Base-by-base conservation (phyloP, 192 early-diverging fungal genomes). In the Umbelopsis vinacea region DNA sequence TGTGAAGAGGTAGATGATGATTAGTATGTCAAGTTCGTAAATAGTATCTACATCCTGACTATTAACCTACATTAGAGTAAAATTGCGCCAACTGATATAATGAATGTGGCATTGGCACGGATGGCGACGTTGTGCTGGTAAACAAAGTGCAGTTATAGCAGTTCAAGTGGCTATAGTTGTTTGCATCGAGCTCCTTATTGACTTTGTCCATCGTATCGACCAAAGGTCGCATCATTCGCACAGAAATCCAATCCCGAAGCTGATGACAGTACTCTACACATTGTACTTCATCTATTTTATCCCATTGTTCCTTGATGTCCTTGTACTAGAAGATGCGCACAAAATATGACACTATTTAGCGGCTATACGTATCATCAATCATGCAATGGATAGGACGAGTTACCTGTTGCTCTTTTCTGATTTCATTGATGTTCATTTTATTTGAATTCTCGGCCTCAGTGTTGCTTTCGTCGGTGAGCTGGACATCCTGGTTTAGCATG, bases 401-500 rank as follows among this genome's bases (percentile, higher is more conserved):
- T 63, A 63, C 57, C 57, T 63, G 57, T 37, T 63, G 57, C n/a
- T 63, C 57, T 19, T 63, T 63, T 63, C 57, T 63, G 19, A 63
- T 63, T 33, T 63, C 57, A n/a, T 35, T 37, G 26, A 63, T 63
- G 57, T 63, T 63, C 29, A 63, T 63, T 29, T 63, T 63, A 3
- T 63, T 63, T 3, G 17, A 37, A 63, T 63, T 35, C 14, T 63
- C 57, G 4, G 57, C 6, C 12, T 63, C 57, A 14, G 26, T 63
- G 17, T 63, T 63, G 14, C 33, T 63, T 4, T 63, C 57, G 26
- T 63, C 57, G 15, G 10, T 37, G 17, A 63, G 57, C 33, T 29
- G 57, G 17, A 63, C 33, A 35, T 63, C 57, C 26, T 63, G 57
- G 29, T 63, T 63, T 17, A 63, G 57, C 57, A 63, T 63, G 33